Evolutionary conservation across 2,329 filamentous ascomycete species (phyloP).

Genomic region (Leptographium galeiforme): DNA sequence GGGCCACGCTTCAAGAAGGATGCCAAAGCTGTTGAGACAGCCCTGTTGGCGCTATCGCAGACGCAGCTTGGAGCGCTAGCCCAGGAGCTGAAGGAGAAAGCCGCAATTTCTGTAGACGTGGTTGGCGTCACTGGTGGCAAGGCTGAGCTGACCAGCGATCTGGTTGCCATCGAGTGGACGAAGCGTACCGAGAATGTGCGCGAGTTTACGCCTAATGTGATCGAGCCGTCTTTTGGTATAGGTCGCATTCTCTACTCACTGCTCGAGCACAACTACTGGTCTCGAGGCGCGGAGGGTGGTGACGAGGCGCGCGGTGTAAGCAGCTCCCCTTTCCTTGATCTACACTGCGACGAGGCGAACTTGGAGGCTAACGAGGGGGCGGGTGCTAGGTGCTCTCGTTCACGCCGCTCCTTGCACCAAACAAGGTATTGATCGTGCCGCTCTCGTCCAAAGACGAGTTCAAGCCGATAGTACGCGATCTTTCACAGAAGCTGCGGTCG

Average conservation of each 20-base stretch:
- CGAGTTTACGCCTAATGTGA: slow-evolving; percentile 90
- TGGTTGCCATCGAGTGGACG: slow-evolving; percentile 72
- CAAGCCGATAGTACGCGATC: slow-evolving; percentile 56
- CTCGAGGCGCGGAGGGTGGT: slow-evolving; percentile 52
- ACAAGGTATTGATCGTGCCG: slow-evolving; percentile 85
- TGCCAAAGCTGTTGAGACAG: slow-evolving; percentile 70
- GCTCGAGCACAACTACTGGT: slow-evolving; percentile 95
- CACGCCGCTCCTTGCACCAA: slow-evolving; percentile 64
- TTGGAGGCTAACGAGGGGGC: background rate
- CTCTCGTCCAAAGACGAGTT: slow-evolving; percentile 73
- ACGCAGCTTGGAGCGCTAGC: slow-evolving; percentile 69
- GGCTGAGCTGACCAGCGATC: slow-evolving; percentile 65
- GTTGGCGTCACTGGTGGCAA: slow-evolving; percentile 52
- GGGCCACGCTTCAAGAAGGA: slow-evolving; percentile 94
- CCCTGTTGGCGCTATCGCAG: slow-evolving; percentile 63
- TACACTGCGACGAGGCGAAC: slow-evolving; percentile 17
- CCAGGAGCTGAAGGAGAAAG: slow-evolving; percentile 56
- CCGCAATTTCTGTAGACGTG: slow-evolving; percentile 67
- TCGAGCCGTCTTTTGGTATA: slow-evolving; percentile 96
- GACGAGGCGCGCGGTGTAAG: slow-evolving; percentile 80
- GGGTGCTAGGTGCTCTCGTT: slow-evolving; percentile 45
- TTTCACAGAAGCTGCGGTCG: slow-evolving; percentile 64
- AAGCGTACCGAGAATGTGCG: slow-evolving; percentile 71
- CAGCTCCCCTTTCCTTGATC: slow-evolving; percentile 13
- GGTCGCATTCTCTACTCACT: slow-evolving; percentile 86